Conservation (phyloP, 257 asterid genomes). For the Mitragyna speciosa region DNA sequence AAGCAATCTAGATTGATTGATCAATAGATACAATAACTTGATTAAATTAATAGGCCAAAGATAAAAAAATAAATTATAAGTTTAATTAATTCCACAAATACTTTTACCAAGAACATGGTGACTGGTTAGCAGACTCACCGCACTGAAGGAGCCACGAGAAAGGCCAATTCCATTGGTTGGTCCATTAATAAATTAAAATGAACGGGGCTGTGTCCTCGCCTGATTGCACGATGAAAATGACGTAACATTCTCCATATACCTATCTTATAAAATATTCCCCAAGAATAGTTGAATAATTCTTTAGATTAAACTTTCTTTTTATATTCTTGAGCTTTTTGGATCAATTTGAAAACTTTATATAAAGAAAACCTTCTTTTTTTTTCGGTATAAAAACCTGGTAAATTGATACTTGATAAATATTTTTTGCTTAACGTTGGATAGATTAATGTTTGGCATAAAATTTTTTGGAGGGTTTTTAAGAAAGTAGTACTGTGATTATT, state of each 20-base stretch:
- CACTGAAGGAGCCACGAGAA: constrained; percentile 29
- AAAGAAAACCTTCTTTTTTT: neutral
- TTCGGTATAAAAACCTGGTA: neutral
- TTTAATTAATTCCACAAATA: neutral
- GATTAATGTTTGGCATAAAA: too few relatives aligned
- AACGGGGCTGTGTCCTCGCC: neutral
- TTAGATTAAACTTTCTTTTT: neutral
- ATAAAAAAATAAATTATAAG: too few relatives aligned
- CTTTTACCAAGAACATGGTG: neutral
- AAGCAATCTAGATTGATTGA: too few relatives aligned
- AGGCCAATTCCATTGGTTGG: constrained; percentile 22
- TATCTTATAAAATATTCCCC: neutral
- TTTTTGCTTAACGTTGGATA: too few relatives aligned
- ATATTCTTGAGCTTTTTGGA: neutral
- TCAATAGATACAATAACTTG: neutral
- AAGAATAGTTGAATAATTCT: neutral
- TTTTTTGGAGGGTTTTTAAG: too few relatives aligned
- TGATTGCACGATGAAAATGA: constrained; percentile 8
- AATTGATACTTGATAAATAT: too few relatives aligned
- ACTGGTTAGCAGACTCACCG: constrained; percentile 17
- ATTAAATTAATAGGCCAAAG: neutral
- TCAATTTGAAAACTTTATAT: neutral
- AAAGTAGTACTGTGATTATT: too few relatives aligned
- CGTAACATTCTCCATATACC: too few relatives aligned
- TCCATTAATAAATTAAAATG: constrained; percentile 5